Percentiles rank a stretch among this genome's conserved stretches.
phyloP scores from a whole-genome alignment of 768 basidiomycete genomes.

The Rhodotorula sphaerocarpa region DNA sequence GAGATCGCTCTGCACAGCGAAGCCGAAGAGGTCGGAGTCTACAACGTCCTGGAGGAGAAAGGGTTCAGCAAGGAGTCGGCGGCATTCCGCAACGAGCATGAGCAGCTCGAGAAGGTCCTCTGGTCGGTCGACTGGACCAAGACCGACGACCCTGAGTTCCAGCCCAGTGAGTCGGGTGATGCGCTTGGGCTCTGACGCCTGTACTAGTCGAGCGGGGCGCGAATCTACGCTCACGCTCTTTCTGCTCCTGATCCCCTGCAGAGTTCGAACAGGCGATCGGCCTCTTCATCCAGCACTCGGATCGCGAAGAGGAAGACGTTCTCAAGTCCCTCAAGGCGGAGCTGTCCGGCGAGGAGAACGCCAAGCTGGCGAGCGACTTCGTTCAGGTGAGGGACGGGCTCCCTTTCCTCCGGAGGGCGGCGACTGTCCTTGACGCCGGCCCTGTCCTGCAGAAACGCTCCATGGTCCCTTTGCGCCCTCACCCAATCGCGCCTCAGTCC shows the following conservation, averaged over 20 bases:
- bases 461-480: conserved; percentile 20
- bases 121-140: conserved; percentile 17
- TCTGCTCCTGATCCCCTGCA: background rate
- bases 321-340: background rate
- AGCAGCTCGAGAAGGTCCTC: conserved; percentile 15
- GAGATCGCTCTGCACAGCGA: conserved; percentile 25
- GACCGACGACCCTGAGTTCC: conserved; percentile 6
- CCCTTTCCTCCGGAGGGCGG: background rate
- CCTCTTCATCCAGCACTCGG: conserved; percentile 20
- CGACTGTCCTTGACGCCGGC: too few relatives aligned
- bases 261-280: conserved; percentile 13
- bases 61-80: background rate
- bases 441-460: conserved; percentile 4
- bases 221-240: background rate
- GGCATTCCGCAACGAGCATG: conserved; percentile 16
- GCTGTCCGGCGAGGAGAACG: conserved; percentile 26
- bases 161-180: background rate
- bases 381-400: background rate
- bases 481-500: conserved; percentile 23
- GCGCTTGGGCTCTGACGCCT: too few relatives aligned
- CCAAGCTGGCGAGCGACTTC: conserved; percentile 15
- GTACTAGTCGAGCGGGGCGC: background rate
- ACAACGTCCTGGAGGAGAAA: conserved; percentile 1
- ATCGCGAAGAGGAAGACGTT: conserved; percentile 19
- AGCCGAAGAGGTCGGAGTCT: conserved; percentile 21